These are phyloP conservation scores for Mycosarcoma mackinlayi DNA, from an alignment of 1,284 basidiomycete genomes.

Conservation along the genomic window DNA sequence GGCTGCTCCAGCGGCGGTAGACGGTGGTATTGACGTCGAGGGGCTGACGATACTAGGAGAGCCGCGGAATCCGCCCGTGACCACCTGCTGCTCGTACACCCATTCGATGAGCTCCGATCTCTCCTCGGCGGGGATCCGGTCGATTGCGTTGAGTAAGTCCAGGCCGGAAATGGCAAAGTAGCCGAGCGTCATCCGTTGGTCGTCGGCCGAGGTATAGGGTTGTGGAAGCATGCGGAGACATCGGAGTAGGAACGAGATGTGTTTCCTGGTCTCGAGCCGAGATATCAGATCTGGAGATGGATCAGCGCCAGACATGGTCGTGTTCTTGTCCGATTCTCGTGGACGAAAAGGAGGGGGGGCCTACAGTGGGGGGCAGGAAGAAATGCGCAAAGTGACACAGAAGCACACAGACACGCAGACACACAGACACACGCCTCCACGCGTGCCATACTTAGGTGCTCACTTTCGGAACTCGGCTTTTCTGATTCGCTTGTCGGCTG, in stretches of 20 bases:
- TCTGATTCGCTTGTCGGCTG: too few species aligned
- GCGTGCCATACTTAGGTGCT: too few species aligned
- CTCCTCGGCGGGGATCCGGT: conserved; percentile 30
- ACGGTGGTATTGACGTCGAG: background rate
- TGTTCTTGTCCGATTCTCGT: background rate
- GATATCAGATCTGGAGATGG: background rate
- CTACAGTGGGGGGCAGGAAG: background rate
- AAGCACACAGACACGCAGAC: too few species aligned
- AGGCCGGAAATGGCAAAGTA: conserved; percentile 63
- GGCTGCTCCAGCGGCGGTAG: background rate
- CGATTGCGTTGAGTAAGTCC: conserved; percentile 51
- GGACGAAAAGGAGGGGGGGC: background rate
- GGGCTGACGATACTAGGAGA: conserved; percentile 3
- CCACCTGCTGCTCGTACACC: conserved; percentile 85
- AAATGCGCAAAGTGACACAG: conserved; percentile 5
- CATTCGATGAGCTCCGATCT: conserved; percentile 71
- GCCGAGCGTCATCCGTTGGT: conserved; percentile 64
- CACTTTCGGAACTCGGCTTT: conserved; percentile 3
- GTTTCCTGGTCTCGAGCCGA: conserved; percentile 32
- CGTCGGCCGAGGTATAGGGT: conserved; percentile 60
- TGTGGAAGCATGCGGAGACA: conserved; percentile 59
- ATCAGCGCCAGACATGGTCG: background rate
- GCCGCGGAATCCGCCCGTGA: conserved; percentile 56
- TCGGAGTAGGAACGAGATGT: conserved; percentile 59
- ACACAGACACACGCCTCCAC: conserved; percentile 2